Evolutionary conservation across 371 early-diverging fungal species (phyloP).

Genomic region (Mortierella sp.): DNA sequence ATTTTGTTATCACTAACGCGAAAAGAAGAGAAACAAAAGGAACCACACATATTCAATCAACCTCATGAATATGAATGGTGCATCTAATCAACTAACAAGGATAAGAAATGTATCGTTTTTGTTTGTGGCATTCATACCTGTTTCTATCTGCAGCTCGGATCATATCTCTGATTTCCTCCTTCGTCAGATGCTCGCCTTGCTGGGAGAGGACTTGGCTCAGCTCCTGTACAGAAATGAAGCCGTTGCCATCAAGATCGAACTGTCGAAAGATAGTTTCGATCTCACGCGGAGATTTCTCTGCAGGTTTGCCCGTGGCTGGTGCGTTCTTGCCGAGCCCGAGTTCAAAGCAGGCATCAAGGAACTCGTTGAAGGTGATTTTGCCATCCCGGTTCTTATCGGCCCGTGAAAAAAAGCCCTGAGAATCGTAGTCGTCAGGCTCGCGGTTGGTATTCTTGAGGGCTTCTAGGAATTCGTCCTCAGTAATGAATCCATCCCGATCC

Average conservation of each 20-base stretch:
- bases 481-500: constrained; percentile 25
- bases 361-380: constrained; percentile 31
- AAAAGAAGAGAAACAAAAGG: neutral
- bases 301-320: constrained; percentile 2
- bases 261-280: constrained; percentile 24
- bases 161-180: constrained; percentile 79
- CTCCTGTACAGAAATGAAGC: constrained; percentile 78
- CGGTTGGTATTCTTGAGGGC: constrained; percentile 24
- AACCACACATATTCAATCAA: too few species aligned
- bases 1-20: neutral
- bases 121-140: constrained; percentile 7
- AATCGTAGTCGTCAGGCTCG: constrained; percentile 26
- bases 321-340: constrained; percentile 7
- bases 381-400: constrained; percentile 38
- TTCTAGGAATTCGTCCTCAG: constrained; percentile 21
- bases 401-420: constrained; percentile 15
- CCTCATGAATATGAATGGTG: neutral
- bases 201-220: constrained; percentile 63
- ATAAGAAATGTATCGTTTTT: neutral
- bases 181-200: constrained; percentile 70
- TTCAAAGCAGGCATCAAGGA: constrained; percentile 17
- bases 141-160: constrained; percentile 66
- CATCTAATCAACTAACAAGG: neutral
- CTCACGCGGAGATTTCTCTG: constrained; percentile 14
- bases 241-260: constrained; percentile 82